phyloP scores from a whole-genome alignment of 2,329 filamentous ascomycete genomes.

The Neonectria punicea region DNA sequence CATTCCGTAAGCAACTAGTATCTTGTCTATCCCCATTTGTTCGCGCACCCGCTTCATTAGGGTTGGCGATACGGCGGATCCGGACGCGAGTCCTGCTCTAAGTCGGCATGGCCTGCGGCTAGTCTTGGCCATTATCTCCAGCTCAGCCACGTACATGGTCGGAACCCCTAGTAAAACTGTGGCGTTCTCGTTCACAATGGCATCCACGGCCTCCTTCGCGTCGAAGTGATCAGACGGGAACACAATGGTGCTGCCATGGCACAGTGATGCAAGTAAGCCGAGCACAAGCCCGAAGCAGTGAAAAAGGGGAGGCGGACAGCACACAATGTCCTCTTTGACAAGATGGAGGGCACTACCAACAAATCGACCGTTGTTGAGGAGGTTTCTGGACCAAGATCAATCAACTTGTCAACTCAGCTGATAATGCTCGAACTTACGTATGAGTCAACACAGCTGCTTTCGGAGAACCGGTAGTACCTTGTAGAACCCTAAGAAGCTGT shows the following conservation, averaged over 20 bases:
- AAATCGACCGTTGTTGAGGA: conserved; percentile 67
- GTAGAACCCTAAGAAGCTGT: not conserved
- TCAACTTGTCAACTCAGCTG: not conserved
- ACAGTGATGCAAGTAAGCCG: conserved; percentile 76
- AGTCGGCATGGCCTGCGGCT: conserved; percentile 3
- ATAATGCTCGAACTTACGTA: conserved; percentile 6
- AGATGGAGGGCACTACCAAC: conserved; percentile 60
- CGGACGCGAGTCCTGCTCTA: not conserved
- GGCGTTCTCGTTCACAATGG: not conserved
- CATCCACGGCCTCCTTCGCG: not conserved
- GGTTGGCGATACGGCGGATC: conserved; percentile 1
- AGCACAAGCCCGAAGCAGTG: conserved; percentile 77
- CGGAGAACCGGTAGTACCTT: conserved; percentile 28
- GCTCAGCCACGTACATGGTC: conserved; percentile 20
- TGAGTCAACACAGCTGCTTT: conserved; percentile 31
- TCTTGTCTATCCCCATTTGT: conserved; percentile 5
- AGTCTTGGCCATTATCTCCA: conserved; percentile 12
- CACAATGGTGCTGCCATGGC: conserved; percentile 70
- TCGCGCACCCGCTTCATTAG: not conserved
- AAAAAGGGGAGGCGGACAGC: conserved; percentile 72
- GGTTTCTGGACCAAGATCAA: conserved; percentile 33
- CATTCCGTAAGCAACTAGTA: conserved; percentile 20
- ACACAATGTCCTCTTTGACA: conserved; percentile 65
- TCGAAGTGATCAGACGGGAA: conserved; percentile 13
- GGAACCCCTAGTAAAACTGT: conserved; percentile 13